phyloP scores from a whole-genome alignment of 331 rosid species.

The Dryas integrifolia region DNA sequence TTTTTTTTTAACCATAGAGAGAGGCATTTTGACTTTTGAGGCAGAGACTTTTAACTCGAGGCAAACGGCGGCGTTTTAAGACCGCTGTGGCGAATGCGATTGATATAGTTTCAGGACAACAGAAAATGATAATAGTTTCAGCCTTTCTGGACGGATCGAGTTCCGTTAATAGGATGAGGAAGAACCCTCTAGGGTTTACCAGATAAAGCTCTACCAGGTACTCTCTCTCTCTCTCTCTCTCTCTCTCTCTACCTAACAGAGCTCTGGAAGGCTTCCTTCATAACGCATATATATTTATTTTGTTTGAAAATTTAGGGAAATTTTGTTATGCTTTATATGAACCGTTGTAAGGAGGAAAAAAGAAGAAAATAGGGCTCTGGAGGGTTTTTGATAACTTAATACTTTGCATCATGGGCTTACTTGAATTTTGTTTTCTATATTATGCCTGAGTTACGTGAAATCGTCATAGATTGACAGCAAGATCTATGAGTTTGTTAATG shows the following conservation, averaged over 20 bases:
- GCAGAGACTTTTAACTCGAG: no score
- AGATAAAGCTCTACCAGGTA: constrained; percentile 3
- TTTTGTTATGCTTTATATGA: neutral
- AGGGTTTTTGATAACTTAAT: no score
- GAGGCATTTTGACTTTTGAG: no score
- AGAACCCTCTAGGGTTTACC: constrained; percentile 32
- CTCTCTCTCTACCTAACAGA: no score
- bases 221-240: neutral
- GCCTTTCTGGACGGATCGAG: no score
- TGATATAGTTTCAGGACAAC: neutral
- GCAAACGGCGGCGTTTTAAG: no score
- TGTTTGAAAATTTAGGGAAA: neutral
- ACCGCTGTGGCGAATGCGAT: neutral
- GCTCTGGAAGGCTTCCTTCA: neutral
- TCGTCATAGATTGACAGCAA: neutral
- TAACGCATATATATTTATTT: neutral
- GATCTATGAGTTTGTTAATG: neutral
- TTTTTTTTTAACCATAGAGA: no score
- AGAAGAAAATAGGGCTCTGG: neutral
- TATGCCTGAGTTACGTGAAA: neutral
- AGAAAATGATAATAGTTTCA: no score
- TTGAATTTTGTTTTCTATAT: no score
- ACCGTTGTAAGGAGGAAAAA: neutral
- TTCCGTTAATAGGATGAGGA: neutral
- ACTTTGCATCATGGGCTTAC: no score